Base-by-base conservation (phyloP, 2,329 filamentous ascomycete genomes). In the Immersiporthe knoxdaviesiana region DNA sequence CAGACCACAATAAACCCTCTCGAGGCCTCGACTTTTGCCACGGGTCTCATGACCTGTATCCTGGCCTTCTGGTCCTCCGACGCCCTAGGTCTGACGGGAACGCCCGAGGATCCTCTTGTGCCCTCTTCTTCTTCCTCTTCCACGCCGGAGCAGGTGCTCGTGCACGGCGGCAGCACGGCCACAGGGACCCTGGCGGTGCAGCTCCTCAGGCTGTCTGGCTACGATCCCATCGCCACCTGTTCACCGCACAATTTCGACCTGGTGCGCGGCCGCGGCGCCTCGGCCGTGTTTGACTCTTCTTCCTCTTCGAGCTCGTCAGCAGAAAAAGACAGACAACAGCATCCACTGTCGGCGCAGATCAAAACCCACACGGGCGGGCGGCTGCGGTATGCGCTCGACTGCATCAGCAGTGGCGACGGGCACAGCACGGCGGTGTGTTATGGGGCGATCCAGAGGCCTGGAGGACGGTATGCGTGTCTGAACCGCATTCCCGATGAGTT, bases 181-280 rank as follows among this genome's bases (percentile, higher is more conserved):
- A 61, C 56, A 0, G 68, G 68, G 14, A 63, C 59, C 0, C 1
- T 60, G 11, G 66, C 65, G 0, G 54, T 68, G 10, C 70, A 72
- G 37, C 37, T 68, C 1, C 58, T 68, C 7, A 35, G 30, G 6
- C 62, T 68, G 24, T 56, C 58, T 1, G 68, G 70, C 16, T 60
- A 60, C 44, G 47, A 56, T 1, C 52, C 62, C 18, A 54, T 73
- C 18, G 65, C 67, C 1, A 72, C 72, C 0, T 72, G 70, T 63
- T 85, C 83, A 0, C 78, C 82, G 1, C 78, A 77, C 66, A 86
- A 86, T 74, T 84, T 83, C 74, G 79, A 81, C 7, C 81, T 85
- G 18, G 77, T 84, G 2, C 81, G 81, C 70, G 76, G 74, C 3
- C 77, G 84, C 18, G 86, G 86, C 30, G 84, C 84, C 1, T 79